Evolutionary conservation across 495 filamentous ascomycete species (phyloP).

Genomic region (Venustampulla echinocandica): DNA sequence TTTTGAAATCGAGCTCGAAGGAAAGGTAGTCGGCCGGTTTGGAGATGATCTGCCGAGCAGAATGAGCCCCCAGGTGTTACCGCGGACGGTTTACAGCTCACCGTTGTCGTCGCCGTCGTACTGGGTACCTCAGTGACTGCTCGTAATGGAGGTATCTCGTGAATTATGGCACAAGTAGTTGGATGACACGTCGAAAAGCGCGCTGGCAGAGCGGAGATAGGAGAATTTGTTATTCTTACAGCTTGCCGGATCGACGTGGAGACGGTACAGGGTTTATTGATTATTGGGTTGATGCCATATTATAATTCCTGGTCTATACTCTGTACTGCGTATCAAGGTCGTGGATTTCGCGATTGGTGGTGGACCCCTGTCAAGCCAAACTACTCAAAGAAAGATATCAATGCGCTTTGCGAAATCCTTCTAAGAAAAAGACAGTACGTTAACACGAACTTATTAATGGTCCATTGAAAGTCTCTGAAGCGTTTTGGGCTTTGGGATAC

Average conservation of each 20-base stretch:
- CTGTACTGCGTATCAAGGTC: too few species aligned
- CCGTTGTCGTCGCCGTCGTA: background rate
- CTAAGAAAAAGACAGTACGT: background rate
- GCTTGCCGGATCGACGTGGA: constrained; percentile 13
- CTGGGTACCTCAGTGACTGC: background rate
- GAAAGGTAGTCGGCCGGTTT: constrained; percentile 10
- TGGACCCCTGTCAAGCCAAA: constrained; percentile 4
- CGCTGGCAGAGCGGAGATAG: constrained; percentile 5
- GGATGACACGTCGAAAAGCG: constrained; percentile 17
- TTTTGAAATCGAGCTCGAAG: constrained; percentile 7
- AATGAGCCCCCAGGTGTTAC: background rate
- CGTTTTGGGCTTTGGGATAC: background rate
- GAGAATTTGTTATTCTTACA: constrained; percentile 7
- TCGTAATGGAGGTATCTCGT: too few species aligned
- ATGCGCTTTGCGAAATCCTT: constrained; percentile 3
- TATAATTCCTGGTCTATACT: constrained; percentile 10
- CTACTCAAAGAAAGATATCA: constrained; percentile 8
- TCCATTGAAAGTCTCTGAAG: background rate
- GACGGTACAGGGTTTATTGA: constrained; percentile 9
- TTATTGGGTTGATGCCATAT: constrained; percentile 16
- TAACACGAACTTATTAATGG: background rate
- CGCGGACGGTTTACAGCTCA: background rate
- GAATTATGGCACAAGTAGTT: too few species aligned
- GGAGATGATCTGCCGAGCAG: background rate
- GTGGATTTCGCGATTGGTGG: constrained; percentile 20